Conservation (phyloP, 2,329 filamentous ascomycete genomes). For the Verticillium isaacii region DNA sequence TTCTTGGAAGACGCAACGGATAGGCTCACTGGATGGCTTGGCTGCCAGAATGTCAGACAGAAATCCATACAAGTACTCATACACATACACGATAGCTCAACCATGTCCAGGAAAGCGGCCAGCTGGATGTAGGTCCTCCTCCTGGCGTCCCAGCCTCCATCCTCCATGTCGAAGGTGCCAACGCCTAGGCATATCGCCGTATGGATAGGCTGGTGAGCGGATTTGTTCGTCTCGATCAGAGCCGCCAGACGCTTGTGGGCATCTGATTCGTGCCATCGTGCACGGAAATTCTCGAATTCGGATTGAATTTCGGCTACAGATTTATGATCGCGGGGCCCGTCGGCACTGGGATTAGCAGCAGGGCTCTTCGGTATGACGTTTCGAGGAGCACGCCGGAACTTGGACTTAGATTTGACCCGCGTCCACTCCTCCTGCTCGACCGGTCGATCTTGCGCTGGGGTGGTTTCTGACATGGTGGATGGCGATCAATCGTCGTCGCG, state of each 20-base stretch:
- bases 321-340: conserved; percentile 6
- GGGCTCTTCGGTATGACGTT: not conserved
- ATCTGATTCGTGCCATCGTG: conserved; percentile 20
- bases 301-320: conserved; percentile 20
- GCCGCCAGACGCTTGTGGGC: conserved; percentile 25
- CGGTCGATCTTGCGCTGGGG: not conserved
- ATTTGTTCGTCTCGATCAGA: conserved; percentile 22
- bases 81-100: conserved; percentile 35
- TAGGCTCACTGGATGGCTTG: conserved; percentile 14
- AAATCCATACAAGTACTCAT: not conserved
- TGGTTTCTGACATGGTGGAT: not conserved
- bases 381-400: conserved; percentile 5
- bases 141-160: conserved; percentile 39
- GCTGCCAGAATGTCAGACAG: conserved; percentile 1
- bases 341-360: not conserved
- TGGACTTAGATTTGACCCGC: conserved; percentile 14
- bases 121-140: conserved; percentile 47
- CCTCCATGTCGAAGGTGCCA: conserved; percentile 48
- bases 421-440: conserved; percentile 15
- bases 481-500: not conserved
- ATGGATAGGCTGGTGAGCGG: conserved; percentile 18
- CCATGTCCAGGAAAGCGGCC: conserved; percentile 44
- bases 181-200: conserved; percentile 50
- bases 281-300: conserved; percentile 21
- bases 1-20: conserved; percentile 49